A percentile compares a stretch with the other conserved stretches of the same genome.
phyloP scores from a whole-genome alignment of 1,284 basidiomycete species.

The Cryptococcus maquisensis region DNA sequence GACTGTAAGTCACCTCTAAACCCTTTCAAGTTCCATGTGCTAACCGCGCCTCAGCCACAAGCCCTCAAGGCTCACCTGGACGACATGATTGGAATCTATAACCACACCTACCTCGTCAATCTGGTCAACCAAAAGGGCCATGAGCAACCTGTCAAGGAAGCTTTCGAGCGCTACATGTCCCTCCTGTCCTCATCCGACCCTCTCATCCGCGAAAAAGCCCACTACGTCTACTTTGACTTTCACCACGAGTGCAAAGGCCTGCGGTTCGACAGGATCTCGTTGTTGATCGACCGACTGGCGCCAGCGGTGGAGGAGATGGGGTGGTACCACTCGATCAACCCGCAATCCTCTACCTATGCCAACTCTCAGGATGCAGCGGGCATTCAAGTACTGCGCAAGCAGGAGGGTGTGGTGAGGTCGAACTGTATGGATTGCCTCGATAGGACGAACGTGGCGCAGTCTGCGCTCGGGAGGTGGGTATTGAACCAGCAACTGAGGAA shows the following conservation, averaged over 20 bases:
- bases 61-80: constrained; percentile 72
- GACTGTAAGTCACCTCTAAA: constrained; percentile 56
- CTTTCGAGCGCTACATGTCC: constrained; percentile 72
- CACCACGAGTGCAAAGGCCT: constrained; percentile 93
- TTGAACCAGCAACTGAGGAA: constrained; percentile 73
- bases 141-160: constrained; percentile 94
- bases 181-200: constrained; percentile 41
- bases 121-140: constrained; percentile 93
- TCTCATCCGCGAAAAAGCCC: constrained; percentile 52
- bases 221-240: constrained; percentile 97
- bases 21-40: neutral
- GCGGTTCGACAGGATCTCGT: constrained; percentile 87
- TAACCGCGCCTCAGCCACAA: constrained; percentile 54
- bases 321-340: constrained; percentile 50
- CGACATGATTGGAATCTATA: constrained; percentile 71
- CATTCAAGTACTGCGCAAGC: constrained; percentile 27
- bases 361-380: neutral
- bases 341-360: constrained; percentile 4
- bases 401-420: constrained; percentile 50
- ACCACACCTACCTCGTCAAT: constrained; percentile 78
- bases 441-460: constrained; percentile 94
- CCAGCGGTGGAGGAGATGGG: constrained; percentile 69
- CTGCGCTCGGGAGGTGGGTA: constrained; percentile 77
- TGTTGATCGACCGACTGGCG: constrained; percentile 73
- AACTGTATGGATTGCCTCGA: constrained; percentile 89